Evolutionary conservation across 805 yeast genomes (phyloP).

Genomic region (Debaryomyces castellii): DNA sequence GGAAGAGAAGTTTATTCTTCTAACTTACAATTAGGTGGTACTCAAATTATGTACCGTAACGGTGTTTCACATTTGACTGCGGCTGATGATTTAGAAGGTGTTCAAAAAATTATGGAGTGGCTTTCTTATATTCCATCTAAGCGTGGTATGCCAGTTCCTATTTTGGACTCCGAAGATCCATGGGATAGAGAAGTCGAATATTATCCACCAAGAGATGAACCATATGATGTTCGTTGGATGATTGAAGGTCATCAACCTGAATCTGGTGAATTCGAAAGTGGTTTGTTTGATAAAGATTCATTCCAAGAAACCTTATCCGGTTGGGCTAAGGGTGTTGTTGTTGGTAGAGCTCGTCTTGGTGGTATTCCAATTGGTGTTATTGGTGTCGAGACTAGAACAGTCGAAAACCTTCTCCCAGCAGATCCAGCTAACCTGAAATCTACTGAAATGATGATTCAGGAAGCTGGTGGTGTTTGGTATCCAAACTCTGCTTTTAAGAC

Average conservation of each 20-base stretch:
- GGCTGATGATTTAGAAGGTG: conserved; percentile 95
- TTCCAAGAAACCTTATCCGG: conserved; percentile 96
- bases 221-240: conserved; percentile 93
- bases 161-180: conserved; percentile 71
- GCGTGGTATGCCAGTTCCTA: conserved; percentile 88
- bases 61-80: conserved; percentile 99
- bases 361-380: conserved; percentile 99
- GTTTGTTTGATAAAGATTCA: conserved; percentile 88
- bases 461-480: conserved; percentile 99
- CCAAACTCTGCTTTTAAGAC: conserved; percentile 99
- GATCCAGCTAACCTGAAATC: conserved; percentile 98
- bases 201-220: conserved; percentile 66
- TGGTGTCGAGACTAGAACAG: conserved; percentile 88
- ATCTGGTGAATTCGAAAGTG: conserved; percentile 72
- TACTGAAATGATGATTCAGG: conserved; percentile 81
- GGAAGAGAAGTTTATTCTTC: conserved; percentile 98
- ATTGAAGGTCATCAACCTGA: conserved; percentile 78
- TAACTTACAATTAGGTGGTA: conserved; percentile 97
- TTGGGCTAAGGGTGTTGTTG: conserved; percentile 98
- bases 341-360: conserved; percentile 97
- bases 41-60: conserved; percentile 96
- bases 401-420: conserved; percentile 91
- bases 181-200: conserved; percentile 95
- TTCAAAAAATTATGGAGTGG: conserved; percentile 93
- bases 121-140: conserved; percentile 90